Evolutionary conservation across 345 rosid genomes (phyloP).

Genomic region (Noccaea bulbosa): DNA sequence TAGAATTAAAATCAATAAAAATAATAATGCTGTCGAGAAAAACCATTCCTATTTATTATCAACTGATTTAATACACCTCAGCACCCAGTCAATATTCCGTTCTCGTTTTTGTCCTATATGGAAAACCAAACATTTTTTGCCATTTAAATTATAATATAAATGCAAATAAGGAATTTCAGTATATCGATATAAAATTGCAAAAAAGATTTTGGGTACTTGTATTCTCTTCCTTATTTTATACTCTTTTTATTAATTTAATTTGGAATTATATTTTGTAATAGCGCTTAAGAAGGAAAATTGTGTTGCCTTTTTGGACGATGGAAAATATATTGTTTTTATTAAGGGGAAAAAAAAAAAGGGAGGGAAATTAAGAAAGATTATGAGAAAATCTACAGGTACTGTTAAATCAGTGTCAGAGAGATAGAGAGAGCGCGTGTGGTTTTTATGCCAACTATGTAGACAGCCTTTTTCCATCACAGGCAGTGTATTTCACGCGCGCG

Average conservation of each 20-base stretch:
- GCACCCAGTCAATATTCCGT: conserved; percentile 10
- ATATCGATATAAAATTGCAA: background rate
- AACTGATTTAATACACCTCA: conserved; percentile 2
- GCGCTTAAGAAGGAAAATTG: conserved; percentile 14
- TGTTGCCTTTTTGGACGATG: conserved; percentile 28
- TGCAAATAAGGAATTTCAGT: conserved; percentile 3
- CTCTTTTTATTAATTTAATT: background rate
- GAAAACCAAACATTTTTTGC: conserved; percentile 20
- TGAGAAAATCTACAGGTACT: conserved; percentile 36
- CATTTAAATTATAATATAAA: background rate
- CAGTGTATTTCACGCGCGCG: conserved; percentile 23
- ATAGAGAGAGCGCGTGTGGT: conserved; percentile 36
- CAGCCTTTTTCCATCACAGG: conserved; percentile 7
- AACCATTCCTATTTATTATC: background rate
- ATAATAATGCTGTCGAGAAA: conserved; percentile 13
- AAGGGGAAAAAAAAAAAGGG: conserved; percentile 9
- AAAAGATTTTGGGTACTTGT: conserved; percentile 17
- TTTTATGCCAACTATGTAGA: conserved; percentile 27
- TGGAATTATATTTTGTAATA: background rate
- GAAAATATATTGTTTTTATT: conserved; percentile 28
- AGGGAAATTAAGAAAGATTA: conserved; percentile 8
- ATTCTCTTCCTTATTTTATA: background rate
- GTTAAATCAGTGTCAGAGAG: conserved; percentile 43
- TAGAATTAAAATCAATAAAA: background rate
- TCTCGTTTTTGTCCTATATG: conserved; percentile 15